Base-by-base conservation (phyloP, 2,329 filamentous ascomycete genomes). In the Aspergillus clavatus region DNA sequence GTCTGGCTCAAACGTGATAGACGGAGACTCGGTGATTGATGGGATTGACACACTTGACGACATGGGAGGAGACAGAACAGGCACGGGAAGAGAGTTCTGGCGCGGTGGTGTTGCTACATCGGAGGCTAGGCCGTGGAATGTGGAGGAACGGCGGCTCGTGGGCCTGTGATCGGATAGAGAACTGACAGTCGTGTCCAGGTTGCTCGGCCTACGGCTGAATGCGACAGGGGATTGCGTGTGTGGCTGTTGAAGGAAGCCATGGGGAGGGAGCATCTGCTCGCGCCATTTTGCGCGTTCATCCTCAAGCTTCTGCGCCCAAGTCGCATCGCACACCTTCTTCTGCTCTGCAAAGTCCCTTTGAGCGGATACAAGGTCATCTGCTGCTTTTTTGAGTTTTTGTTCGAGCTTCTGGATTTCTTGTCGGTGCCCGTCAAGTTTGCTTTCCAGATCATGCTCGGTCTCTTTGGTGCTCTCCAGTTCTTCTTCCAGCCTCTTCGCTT, bases 401-500 rank as follows among this genome's bases (percentile, higher is more conserved):
- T 62, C 61, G n/a, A 70, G 51, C 46, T 62, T 71, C 31, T 71
- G 72, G 12, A 75, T 75, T 50, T 84, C 77, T 53, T 84, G 78
- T 18, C 83, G 76, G n/a, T 80, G 78, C 47, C 78, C 77, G 51
- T 82, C 81, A 3, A 94, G 70, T 12, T 76, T 70, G 37, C 82
- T 78, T 21, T 72, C 60, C 21, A 71, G 50, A n/a, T 72, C 69
- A 7, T 63, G 62, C 43, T 69, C 62, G 4, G 54, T 50, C 42
- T 68, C 70, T 50, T 66, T 69, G 76, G 82, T 57, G 75, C 80
- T 51, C 58, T 96, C 89, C 5, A 95, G 70, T 54, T 97, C 89
- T 54, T 95, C 87, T 63, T 95, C 89, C 18, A 86, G 73, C 43
- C 78, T 80, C 56, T 87, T 81, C 8, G 74, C 72, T 63, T 81